phyloP scores from a whole-genome alignment of 1,284 basidiomycete genomes.

The Ganoderma meredithae region DNA sequence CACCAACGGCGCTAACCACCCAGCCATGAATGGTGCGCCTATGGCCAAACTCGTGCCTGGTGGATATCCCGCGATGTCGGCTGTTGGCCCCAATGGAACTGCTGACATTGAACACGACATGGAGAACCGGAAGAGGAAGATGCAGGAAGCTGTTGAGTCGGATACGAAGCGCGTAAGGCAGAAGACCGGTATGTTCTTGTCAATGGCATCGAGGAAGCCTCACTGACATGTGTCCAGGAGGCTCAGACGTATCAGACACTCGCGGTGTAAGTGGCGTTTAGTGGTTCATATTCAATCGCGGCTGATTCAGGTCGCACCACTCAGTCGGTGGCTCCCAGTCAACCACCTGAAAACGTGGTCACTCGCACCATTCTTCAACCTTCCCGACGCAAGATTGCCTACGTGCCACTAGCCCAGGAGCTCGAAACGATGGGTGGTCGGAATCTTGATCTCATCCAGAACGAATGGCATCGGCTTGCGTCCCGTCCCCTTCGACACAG shows the following conservation, averaged over 20 bases:
- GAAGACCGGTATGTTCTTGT: slow-evolving; percentile 63
- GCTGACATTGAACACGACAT: slow-evolving; percentile 50
- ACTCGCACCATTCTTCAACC: slow-evolving; percentile 39
- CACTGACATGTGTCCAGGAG: slow-evolving; percentile 25
- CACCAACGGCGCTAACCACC: slow-evolving; percentile 17
- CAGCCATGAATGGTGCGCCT: slow-evolving; percentile 25
- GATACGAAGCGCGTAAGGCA: slow-evolving; percentile 73
- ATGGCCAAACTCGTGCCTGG: slow-evolving; percentile 24
- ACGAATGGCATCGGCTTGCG: slow-evolving; percentile 60
- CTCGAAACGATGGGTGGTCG: slow-evolving; percentile 87
- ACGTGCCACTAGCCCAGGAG: slow-evolving; percentile 83
- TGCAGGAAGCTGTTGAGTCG: slow-evolving; percentile 63
- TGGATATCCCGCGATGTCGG: slow-evolving; percentile 17
- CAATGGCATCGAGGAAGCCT: slow-evolving; percentile 6
- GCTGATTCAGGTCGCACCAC: slow-evolving; percentile 1
- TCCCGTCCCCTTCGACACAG: slow-evolving; percentile 70
- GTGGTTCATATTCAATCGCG: neutral
- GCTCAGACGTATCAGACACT: slow-evolving; percentile 39
- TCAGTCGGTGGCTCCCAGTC: slow-evolving; percentile 35
- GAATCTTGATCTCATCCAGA: slow-evolving; percentile 77
- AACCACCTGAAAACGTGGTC: slow-evolving; percentile 17
- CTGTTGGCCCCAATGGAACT: slow-evolving; percentile 24
- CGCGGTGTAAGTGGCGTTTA: slow-evolving; percentile 36
- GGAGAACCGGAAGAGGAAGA: slow-evolving; percentile 72
- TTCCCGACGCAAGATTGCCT: slow-evolving; percentile 86